Conservation (phyloP, 257 asterid genomes). For the Cruciata laevipes region DNA sequence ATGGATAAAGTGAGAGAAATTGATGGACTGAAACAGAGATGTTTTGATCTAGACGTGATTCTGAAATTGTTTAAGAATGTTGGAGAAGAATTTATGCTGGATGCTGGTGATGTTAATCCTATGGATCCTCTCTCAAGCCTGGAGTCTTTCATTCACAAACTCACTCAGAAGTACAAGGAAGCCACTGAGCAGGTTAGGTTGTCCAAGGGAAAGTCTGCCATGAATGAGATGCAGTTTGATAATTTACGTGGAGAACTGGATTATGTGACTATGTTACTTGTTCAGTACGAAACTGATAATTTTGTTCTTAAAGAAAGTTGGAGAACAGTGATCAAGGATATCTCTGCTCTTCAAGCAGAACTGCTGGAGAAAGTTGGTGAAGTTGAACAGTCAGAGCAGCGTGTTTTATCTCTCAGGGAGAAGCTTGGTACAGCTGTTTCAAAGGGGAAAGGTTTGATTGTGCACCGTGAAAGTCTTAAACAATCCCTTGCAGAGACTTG, state of each 20-base stretch:
- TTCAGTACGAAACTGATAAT: conserved; percentile 63
- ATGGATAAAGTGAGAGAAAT: conserved; percentile 38
- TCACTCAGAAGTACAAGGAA: conserved; percentile 56
- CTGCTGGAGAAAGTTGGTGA: conserved; percentile 60
- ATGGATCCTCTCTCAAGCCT: conserved; percentile 46
- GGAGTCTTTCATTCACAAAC: conserved; percentile 50
- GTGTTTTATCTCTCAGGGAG: conserved; percentile 86
- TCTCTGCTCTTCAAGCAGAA: conserved; percentile 39
- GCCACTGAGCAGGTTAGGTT: conserved; percentile 42
- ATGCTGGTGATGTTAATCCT: conserved; percentile 26
- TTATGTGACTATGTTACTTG: conserved; percentile 37
- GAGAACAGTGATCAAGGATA: conserved; percentile 48
- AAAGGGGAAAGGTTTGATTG: conserved; percentile 90
- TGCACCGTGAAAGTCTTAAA: conserved; percentile 89
- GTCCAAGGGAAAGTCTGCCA: conserved; percentile 23
- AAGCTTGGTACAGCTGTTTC: conserved; percentile 93
- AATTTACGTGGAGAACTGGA: conserved; percentile 53
- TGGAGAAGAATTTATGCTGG: conserved; percentile 49
- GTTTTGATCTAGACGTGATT: conserved; percentile 41
- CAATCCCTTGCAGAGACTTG: conserved; percentile 77
- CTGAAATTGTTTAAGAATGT: conserved; percentile 49
- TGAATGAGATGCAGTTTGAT: conserved; percentile 47
- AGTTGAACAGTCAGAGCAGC: conserved; percentile 86
- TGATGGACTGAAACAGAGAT: conserved; percentile 43
- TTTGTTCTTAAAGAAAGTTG: conserved; percentile 51